These are phyloP conservation scores for Gleditsia sinensis DNA, from an alignment of 306 rosid genomes.

Conservation along the genomic window DNA sequence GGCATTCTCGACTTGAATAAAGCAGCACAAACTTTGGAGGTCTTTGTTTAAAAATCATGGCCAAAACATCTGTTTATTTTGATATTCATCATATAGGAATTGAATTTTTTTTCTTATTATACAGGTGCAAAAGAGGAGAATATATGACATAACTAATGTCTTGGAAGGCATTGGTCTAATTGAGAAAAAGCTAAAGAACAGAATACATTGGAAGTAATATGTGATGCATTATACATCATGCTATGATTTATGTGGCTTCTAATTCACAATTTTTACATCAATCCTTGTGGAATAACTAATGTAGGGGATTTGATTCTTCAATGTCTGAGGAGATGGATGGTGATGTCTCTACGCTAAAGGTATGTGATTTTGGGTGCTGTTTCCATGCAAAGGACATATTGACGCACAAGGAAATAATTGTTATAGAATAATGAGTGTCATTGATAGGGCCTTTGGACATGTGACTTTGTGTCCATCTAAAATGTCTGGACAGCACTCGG, in stretches of 20 bases:
- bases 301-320: conserved; percentile 84
- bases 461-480: conserved; percentile 1
- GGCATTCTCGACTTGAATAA: conserved; percentile 93
- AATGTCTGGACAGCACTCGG: conserved; percentile 4
- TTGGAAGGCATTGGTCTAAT: conserved; percentile 99
- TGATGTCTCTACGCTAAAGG: conserved; percentile 78
- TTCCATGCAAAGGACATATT: conserved; percentile 19
- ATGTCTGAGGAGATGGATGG: conserved; percentile 67
- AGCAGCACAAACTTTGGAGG: conserved; percentile 97
- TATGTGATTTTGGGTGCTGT: conserved; percentile 10
- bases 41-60: conserved; percentile 29
- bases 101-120: conserved; percentile 24
- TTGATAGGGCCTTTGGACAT: background rate
- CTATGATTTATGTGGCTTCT: conserved; percentile 28
- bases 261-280: conserved; percentile 39
- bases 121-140: conserved; percentile 98
- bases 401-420: conserved; percentile 18
- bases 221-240: conserved; percentile 28
- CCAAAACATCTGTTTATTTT: conserved; percentile 25
- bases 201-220: conserved; percentile 94
- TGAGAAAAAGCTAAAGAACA: conserved; percentile 93
- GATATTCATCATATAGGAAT: conserved; percentile 12
- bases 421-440: conserved; percentile 24
- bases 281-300: conserved; percentile 41
- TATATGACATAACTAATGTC: conserved; percentile 97